These are phyloP conservation scores for Ormosia semicastrata DNA, from an alignment of 306 rosid species.

Conservation along the genomic window DNA sequence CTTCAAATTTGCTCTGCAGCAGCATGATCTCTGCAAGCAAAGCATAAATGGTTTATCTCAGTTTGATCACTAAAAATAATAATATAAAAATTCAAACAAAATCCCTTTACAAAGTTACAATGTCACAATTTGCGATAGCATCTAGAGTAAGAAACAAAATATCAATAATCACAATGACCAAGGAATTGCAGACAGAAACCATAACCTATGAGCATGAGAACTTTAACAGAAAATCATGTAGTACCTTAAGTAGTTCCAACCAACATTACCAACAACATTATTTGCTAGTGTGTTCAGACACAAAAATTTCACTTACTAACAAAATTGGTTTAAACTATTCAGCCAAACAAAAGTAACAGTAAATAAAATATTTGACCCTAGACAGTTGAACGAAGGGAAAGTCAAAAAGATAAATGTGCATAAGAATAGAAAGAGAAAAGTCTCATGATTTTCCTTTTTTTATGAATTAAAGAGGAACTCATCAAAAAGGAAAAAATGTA, in stretches of 20 bases:
- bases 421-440: background rate
- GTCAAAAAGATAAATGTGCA: background rate
- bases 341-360: background rate
- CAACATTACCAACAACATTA: background rate
- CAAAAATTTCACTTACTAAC: background rate
- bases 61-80: background rate
- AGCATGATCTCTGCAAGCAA: constrained; percentile 71
- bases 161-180: background rate
- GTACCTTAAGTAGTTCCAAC: background rate
- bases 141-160: background rate
- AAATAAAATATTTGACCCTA: background rate
- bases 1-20: constrained; percentile 83
- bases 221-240: background rate
- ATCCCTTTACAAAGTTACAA: background rate
- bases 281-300: background rate
- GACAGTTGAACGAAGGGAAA: background rate
- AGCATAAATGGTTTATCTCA: constrained; percentile 19
- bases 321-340: background rate
- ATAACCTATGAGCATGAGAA: background rate
- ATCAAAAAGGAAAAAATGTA: background rate
- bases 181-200: background rate
- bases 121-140: background rate
- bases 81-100: background rate
- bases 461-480: background rate
- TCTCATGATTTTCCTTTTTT: background rate